These are phyloP conservation scores for Paramecium octaurelia DNA, from an alignment of 73 alveolate species.

Conservation along the genomic window DNA sequence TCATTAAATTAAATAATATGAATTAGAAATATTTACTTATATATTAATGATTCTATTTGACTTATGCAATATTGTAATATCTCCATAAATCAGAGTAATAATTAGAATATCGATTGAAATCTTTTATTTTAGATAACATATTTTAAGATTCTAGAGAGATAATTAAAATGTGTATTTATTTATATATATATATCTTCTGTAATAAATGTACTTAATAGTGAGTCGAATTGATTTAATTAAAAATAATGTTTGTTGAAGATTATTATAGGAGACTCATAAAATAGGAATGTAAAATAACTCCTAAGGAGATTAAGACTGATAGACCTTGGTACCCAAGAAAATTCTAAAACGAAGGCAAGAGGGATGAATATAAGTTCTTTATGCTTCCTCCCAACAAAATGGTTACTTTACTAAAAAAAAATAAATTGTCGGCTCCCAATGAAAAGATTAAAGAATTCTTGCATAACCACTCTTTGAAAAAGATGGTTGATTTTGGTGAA, in stretches of 20 bases:
- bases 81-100: not conserved
- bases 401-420: not conserved
- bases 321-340: not conserved
- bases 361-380: not conserved
- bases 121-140: not conserved
- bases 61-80: not conserved
- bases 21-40: not conserved
- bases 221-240: not conserved
- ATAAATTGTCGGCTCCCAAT: not conserved
- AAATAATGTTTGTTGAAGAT: constrained; percentile 6
- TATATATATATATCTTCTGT: not conserved
- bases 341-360: not conserved
- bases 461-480: not conserved
- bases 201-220: not conserved
- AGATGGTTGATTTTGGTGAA: not conserved
- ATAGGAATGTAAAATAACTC: not conserved
- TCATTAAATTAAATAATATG: not conserved
- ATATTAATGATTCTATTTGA: not conserved
- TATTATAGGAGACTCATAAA: not conserved
- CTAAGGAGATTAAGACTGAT: not conserved
- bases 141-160: not conserved
- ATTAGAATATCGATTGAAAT: not conserved
- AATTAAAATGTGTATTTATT: not conserved
- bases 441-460: not conserved
- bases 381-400: constrained; percentile 7